Evolutionary conservation across 345 rosid species (phyloP), one percentile per base, ranked within the genome.

Genomic region (Bretschneidera sinensis): DNA sequence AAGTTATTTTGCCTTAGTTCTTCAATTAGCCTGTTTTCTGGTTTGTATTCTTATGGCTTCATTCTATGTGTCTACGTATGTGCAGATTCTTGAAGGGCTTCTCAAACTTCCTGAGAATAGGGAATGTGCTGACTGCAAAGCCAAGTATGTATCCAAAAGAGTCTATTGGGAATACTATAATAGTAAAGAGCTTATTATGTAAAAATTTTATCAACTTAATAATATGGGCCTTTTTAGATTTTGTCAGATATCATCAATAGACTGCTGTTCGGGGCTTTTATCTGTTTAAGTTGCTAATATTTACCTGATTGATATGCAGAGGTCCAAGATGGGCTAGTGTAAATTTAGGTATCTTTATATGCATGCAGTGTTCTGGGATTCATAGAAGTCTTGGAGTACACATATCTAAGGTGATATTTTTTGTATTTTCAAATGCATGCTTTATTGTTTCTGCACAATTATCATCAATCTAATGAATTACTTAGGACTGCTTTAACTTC

Each of bases 291-390:
- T 67, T 71, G 55, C 61, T 81, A 39, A 71, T 55, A 47, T 18
- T 63, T 33, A 56, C 54, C 60, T 70, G 43, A 60, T 70, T 75
- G 23, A 61, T 50, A 5, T 76, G 74, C 86, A 90, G 97, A 82
- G 95, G 89, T 78, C 99, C 99, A 61, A 81, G 96, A 81, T 94
- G 99, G 99, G 97, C 99, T 59, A 90, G 97, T 79, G 97, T 94
- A 71, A 94, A 94, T 76, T 78, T 94, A 70, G 97, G 99, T 61
- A 86, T 94, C 71, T 88, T 94, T 77, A 85, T 94, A 69, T 94
- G 99, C 81, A 94, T 94, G 96, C 97, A 88, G 45, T 94, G 99
- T 73, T 90, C 99, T 43, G 99, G 99, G 64, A 79, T 85, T 45
- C 97, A 94, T 78, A 81, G 99, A 75, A 90, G 96, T 81, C 99